These are phyloP conservation scores for Nematodospora valgi DNA, from an alignment of 805 yeast species.

Conservation along the genomic window DNA sequence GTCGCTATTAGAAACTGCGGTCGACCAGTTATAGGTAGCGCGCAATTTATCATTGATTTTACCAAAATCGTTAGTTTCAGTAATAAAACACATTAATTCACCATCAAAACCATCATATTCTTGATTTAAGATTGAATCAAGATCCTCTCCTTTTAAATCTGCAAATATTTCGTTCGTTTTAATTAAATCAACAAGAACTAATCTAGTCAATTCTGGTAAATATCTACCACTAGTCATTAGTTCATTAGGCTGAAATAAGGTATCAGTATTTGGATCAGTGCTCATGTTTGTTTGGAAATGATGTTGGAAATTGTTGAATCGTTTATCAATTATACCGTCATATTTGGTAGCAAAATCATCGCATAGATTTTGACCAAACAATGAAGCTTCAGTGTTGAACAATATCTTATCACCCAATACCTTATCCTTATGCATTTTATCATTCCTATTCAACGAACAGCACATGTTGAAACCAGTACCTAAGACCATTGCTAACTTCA, in stretches of 20 bases:
- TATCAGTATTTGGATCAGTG: constrained; percentile 13
- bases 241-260: constrained; percentile 55
- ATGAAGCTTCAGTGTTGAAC: constrained; percentile 52
- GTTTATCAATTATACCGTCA: constrained; percentile 36
- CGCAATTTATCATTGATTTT: constrained; percentile 18
- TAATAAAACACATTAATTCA: constrained; percentile 37
- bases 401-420: constrained; percentile 18
- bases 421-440: constrained; percentile 14
- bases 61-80: constrained; percentile 23
- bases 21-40: constrained; percentile 20
- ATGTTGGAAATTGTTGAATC: constrained; percentile 11
- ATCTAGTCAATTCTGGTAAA: constrained; percentile 50
- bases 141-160: constrained; percentile 12
- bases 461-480: constrained; percentile 70
- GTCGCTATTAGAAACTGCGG: constrained; percentile 22
- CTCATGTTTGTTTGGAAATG: constrained; percentile 28
- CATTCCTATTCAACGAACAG: constrained; percentile 27
- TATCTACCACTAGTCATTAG: constrained; percentile 54
- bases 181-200: constrained; percentile 36
- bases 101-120: constrained; percentile 38
- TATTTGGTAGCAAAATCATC: constrained; percentile 30
- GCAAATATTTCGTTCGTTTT: constrained; percentile 24
- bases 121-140: constrained; percentile 7
- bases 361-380: constrained; percentile 44
- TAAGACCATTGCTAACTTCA: constrained; percentile 53